Percentiles rank a stretch among this genome's conserved stretches.
Evolutionary conservation across 1,284 basidiomycete species (phyloP).

Genomic region (Phellopilus nigrolimitatus): DNA sequence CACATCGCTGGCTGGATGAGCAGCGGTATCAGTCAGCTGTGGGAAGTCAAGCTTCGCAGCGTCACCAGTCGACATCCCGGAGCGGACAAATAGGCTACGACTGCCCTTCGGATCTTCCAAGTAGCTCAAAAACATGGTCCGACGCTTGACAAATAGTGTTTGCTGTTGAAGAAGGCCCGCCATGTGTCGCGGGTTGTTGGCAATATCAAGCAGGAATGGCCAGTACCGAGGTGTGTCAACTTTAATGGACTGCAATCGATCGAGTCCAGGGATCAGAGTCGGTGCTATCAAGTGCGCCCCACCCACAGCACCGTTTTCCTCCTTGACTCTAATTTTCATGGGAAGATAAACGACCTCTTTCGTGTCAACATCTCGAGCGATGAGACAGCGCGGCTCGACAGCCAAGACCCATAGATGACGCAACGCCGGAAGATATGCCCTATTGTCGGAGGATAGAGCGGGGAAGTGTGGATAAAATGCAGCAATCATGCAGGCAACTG

Average conservation of each 20-base stretch:
- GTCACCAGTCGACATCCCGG: constrained; percentile 71
- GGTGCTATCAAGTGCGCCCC: constrained; percentile 82
- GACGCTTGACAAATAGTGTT: constrained; percentile 87
- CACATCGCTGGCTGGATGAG: constrained; percentile 66
- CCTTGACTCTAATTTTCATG: constrained; percentile 76
- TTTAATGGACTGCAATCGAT: constrained; percentile 71
- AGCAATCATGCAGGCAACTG: constrained; percentile 84
- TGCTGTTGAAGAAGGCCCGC: constrained; percentile 68
- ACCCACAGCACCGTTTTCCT: constrained; percentile 47
- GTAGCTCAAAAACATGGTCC: constrained; percentile 90
- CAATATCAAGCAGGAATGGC: constrained; percentile 81
- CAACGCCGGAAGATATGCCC: constrained; percentile 87
- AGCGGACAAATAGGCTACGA: constrained; percentile 80
- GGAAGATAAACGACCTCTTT: constrained; percentile 88
- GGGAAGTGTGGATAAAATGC: constrained; percentile 92
- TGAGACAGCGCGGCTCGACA: constrained; percentile 87
- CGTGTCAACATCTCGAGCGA: constrained; percentile 88
- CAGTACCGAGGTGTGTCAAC: constrained; percentile 94
- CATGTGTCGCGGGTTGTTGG: constrained; percentile 61
- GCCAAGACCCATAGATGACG: constrained; percentile 96
- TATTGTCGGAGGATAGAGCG: constrained; percentile 78
- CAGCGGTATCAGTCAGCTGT: constrained; percentile 59
- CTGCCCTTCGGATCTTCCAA: constrained; percentile 90
- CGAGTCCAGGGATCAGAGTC: constrained; percentile 85
- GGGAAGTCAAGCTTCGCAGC: constrained; percentile 79